Evolutionary conservation across 768 basidiomycete genomes (phyloP).

Genomic region (Mycena filopes): DNA sequence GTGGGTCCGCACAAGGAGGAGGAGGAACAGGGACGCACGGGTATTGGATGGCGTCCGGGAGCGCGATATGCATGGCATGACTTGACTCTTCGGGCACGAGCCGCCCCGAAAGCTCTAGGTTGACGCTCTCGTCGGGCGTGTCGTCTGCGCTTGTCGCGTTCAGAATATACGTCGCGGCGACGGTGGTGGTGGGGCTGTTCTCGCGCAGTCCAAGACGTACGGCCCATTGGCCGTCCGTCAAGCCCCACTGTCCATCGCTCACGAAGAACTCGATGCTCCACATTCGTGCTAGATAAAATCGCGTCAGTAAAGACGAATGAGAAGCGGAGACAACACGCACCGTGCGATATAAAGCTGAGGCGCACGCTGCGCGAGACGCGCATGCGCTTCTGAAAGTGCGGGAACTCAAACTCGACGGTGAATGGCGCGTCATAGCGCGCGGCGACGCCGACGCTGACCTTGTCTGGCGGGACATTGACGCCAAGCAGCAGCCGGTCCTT

Average conservation of each 20-base stretch:
- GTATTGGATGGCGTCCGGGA: constrained; percentile 31
- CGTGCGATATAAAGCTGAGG: constrained; percentile 62
- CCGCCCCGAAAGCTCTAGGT: constrained; percentile 19
- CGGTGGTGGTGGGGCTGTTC: constrained; percentile 11
- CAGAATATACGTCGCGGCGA: constrained; percentile 12
- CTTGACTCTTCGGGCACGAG: neutral
- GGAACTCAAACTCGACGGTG: constrained; percentile 46
- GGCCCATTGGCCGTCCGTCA: constrained; percentile 27
- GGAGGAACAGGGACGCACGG: constrained; percentile 20
- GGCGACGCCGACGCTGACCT: constrained; percentile 45
- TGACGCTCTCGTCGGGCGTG: constrained; percentile 2
- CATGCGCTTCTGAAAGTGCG: constrained; percentile 63
- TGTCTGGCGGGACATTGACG: constrained; percentile 42
- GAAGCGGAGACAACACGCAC: constrained; percentile 37
- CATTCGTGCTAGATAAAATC: constrained; percentile 44
- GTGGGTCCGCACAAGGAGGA: neutral
- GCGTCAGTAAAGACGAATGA: neutral
- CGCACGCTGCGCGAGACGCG: constrained; percentile 49
- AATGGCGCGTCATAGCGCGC: constrained; percentile 50
- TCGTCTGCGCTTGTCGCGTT: neutral
- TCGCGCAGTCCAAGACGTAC: constrained; percentile 21
- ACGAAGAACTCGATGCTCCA: constrained; percentile 48
- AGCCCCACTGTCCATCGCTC: neutral
- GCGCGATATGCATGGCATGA: constrained; percentile 8
- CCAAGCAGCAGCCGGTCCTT: constrained; percentile 30